Evolutionary conservation across 1,284 basidiomycete genomes (phyloP).

Genomic region (Ustilago bromivora): DNA sequence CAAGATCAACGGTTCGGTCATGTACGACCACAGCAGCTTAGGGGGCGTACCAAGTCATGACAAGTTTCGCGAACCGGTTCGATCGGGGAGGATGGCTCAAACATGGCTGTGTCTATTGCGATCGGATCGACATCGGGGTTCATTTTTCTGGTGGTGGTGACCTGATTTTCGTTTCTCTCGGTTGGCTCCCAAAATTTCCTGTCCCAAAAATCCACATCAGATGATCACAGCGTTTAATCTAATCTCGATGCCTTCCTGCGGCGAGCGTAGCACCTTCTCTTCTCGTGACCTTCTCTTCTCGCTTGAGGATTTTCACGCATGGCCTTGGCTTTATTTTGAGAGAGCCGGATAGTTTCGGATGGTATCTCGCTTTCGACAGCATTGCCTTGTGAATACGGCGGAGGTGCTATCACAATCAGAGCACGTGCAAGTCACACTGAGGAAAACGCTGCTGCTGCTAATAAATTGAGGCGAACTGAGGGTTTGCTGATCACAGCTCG

Average conservation of each 20-base stretch:
- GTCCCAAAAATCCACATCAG: not conserved
- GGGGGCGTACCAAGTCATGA: too few species aligned
- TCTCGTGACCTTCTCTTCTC: not conserved
- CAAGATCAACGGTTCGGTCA: too few species aligned
- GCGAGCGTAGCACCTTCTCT: too few species aligned
- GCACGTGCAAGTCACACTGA: not conserved
- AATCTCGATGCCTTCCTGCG: not conserved
- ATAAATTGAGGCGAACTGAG: not conserved
- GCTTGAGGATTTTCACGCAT: constrained; percentile 5
- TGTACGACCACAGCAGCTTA: too few species aligned
- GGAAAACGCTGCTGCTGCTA: not conserved
- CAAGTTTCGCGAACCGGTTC: too few species aligned
- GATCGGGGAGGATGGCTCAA: too few species aligned
- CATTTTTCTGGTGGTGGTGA: too few species aligned
- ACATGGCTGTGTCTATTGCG: too few species aligned
- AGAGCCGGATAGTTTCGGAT: constrained; percentile 3
- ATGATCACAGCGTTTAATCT: not conserved
- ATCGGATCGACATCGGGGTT: too few species aligned
- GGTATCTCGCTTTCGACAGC: not conserved
- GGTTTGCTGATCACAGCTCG: not conserved
- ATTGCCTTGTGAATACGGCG: constrained; percentile 5
- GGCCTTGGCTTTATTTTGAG: not conserved
- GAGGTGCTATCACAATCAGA: too few species aligned
- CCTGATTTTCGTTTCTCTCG: not conserved
- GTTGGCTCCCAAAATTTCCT: not conserved